phyloP scores from a whole-genome alignment of 1,284 basidiomycete genomes.

The Testicularia cyperi region DNA sequence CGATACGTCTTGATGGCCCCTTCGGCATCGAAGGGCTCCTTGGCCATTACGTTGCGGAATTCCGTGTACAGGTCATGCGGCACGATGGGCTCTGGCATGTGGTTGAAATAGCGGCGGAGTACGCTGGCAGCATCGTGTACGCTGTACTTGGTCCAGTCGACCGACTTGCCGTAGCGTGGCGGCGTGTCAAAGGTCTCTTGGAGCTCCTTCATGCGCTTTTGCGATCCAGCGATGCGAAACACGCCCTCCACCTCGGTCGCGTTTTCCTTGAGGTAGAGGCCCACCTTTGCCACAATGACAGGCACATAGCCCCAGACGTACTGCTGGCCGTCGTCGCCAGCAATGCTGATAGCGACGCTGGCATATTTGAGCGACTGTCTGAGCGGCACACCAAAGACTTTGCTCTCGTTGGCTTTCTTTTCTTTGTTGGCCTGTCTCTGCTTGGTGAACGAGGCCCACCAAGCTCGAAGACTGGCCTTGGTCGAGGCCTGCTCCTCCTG shows the following conservation, averaged over 20 bases:
- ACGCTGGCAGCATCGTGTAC: constrained; percentile 96
- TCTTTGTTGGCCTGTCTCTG: constrained; percentile 25
- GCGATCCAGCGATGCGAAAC: constrained; percentile 75
- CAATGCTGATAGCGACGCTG: constrained; percentile 91
- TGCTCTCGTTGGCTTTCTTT: constrained; percentile 22
- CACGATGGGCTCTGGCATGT: constrained; percentile 92
- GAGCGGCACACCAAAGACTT: constrained; percentile 79
- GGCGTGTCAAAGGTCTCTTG: constrained; percentile 86
- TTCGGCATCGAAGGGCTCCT: constrained; percentile 41
- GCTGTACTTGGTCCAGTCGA: constrained; percentile 89
- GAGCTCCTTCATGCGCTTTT: constrained; percentile 91
- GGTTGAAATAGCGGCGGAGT: constrained; percentile 89
- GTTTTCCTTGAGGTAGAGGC: constrained; percentile 62
- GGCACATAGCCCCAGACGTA: constrained; percentile 75
- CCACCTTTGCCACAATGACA: constrained; percentile 95
- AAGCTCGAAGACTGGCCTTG: constrained; percentile 43
- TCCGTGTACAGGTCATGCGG: constrained; percentile 82
- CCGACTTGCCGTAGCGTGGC: constrained; percentile 84
- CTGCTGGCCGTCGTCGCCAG: constrained; percentile 64
- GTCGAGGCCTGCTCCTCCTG: constrained; percentile 44
- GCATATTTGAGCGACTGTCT: constrained; percentile 81
- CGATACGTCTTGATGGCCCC: constrained; percentile 67
- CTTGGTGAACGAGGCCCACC: constrained; percentile 54
- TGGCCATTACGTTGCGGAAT: constrained; percentile 74
- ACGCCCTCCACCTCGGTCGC: constrained; percentile 90